A percentile compares a stretch with the other conserved stretches of the same genome.
Conservation (phyloP, 768 basidiomycete species). For the Calocera viscosa region DNA sequence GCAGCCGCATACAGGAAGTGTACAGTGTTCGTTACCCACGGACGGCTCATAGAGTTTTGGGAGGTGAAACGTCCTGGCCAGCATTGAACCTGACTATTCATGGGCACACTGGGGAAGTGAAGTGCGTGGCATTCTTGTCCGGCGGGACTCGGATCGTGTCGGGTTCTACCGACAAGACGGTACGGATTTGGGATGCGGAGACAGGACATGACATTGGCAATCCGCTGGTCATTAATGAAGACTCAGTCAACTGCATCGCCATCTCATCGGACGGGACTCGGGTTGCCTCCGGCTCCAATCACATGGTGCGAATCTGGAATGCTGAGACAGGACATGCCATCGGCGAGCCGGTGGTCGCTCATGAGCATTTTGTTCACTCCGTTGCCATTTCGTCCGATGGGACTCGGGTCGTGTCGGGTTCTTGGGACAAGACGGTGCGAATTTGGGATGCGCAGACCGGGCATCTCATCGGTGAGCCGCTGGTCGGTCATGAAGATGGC, state of each 20-base stretch:
- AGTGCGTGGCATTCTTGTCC: too few species aligned
- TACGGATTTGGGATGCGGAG: constrained; percentile 34
- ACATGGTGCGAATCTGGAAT: constrained; percentile 6
- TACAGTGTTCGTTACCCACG: background rate
- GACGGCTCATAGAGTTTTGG: background rate
- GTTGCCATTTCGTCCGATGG: constrained; percentile 13
- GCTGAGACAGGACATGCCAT: background rate
- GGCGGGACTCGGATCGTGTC: too few species aligned
- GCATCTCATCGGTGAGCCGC: too few species aligned
- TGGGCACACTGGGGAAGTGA: too few species aligned
- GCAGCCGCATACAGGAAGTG: too few species aligned
- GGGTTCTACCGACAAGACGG: constrained; percentile 32
- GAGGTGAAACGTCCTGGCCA: background rate
- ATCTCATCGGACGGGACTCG: background rate
- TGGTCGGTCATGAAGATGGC: too few species aligned
- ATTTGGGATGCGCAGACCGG: background rate
- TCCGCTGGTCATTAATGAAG: constrained; percentile 19
- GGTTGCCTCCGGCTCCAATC: background rate
- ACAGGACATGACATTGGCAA: constrained; percentile 31
- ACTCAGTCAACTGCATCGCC: background rate
- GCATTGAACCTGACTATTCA: too few species aligned
- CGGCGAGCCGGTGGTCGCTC: constrained; percentile 2
- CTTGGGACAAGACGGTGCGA: background rate
- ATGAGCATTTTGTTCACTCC: background rate
- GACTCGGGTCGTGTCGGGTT: constrained; percentile 9